Evolutionary conservation across 495 filamentous ascomycete genomes (phyloP).

Genomic region (Evernia prunastri): DNA sequence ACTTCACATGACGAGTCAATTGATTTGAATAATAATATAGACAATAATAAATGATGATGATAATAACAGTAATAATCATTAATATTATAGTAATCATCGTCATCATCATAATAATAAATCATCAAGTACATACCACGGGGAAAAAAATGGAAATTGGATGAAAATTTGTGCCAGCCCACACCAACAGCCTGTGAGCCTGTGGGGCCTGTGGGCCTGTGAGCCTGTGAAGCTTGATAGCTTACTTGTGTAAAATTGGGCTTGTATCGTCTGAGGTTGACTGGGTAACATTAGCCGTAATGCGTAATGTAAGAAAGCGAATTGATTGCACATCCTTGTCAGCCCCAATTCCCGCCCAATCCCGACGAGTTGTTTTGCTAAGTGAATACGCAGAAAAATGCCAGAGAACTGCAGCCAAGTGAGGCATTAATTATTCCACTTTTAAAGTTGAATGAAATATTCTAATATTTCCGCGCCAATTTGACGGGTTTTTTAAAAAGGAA

Average conservation of each 20-base stretch:
- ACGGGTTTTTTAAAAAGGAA: no score
- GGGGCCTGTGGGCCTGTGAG: no score
- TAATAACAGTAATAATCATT: no score
- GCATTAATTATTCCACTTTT: constrained; percentile 20
- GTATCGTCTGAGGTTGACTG: not conserved
- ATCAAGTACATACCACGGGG: no score
- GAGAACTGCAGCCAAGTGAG: constrained; percentile 9
- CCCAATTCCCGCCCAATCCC: constrained; percentile 16
- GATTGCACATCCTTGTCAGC: not conserved
- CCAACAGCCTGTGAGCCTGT: no score
- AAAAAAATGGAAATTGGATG: not conserved
- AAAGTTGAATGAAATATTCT: constrained; percentile 2
- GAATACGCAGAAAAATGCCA: not conserved
- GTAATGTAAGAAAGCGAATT: no score
- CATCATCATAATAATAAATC: no score
- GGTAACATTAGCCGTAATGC: constrained; percentile 12
- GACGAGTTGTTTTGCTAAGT: not conserved
- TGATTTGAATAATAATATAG: no score
- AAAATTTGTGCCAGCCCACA: not conserved
- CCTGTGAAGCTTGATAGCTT: not conserved
- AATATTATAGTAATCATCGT: no score
- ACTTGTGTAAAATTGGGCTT: not conserved
- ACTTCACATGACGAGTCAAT: not conserved
- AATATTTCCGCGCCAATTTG: constrained; percentile 15
- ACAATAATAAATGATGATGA: no score